Conservation (phyloP, 805 yeast species). For the Metschnikowia lachancei region DNA sequence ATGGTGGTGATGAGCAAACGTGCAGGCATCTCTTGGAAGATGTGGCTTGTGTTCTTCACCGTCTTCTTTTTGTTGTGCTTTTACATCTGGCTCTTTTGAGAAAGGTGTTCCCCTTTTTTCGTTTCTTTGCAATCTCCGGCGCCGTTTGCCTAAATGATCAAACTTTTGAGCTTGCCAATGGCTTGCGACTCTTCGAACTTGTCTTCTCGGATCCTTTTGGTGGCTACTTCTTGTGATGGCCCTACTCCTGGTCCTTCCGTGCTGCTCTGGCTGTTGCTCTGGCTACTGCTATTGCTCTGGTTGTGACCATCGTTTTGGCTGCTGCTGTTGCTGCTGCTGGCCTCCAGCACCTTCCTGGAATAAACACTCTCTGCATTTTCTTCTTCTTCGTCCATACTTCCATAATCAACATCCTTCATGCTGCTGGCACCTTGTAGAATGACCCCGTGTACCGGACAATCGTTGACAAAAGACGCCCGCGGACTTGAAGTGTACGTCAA, state of each 20-base stretch:
- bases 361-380: slow-evolving; percentile 1
- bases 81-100: slow-evolving; percentile 38
- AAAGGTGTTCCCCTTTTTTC: neutral
- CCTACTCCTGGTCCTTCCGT: no score
- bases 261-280: no score
- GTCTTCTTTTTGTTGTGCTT: slow-evolving; percentile 39
- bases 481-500: slow-evolving; percentile 17
- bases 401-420: neutral
- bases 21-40: slow-evolving; percentile 45
- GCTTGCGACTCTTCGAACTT: slow-evolving; percentile 4
- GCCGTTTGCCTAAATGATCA: neutral
- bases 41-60: slow-evolving; percentile 43
- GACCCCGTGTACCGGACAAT: slow-evolving; percentile 10
- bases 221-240: neutral
- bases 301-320: neutral
- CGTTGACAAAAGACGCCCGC: slow-evolving; percentile 15
- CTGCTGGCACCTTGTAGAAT: slow-evolving; percentile 4
- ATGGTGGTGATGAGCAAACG: slow-evolving; percentile 46
- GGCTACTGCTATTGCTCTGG: no score
- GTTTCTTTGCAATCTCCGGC: neutral
- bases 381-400: neutral
- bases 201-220: neutral
- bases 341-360: neutral
- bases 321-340: neutral
- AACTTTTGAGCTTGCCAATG: slow-evolving; percentile 8